Conservation (phyloP, 176 grass and related monocot genomes). For the Carex myosuroides region DNA sequence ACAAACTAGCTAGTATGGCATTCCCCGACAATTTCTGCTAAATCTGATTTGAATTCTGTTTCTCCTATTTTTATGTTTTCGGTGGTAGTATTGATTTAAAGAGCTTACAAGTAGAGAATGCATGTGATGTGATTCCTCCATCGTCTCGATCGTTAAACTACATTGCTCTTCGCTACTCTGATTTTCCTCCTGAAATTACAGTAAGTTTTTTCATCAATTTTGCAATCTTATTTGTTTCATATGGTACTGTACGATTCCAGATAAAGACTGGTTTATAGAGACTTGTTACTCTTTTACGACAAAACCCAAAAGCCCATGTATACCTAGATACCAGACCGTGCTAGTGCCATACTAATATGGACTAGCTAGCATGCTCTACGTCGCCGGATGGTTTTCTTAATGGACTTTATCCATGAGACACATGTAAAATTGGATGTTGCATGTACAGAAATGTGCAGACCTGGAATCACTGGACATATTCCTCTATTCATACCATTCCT, state of each 20-base stretch:
- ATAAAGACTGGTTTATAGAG: background rate
- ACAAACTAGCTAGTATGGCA: background rate
- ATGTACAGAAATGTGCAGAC: background rate
- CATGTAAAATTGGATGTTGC: background rate
- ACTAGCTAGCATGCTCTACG: background rate
- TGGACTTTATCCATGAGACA: background rate
- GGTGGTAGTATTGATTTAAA: constrained; percentile 82
- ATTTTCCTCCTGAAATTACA: constrained; percentile 65
- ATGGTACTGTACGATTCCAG: background rate
- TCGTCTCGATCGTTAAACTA: constrained; percentile 70
- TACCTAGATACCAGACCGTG: background rate
- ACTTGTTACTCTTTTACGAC: background rate
- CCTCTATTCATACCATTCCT: background rate
- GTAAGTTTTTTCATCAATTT: constrained; percentile 29
- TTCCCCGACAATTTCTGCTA: background rate
- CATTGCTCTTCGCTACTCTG: constrained; percentile 64
- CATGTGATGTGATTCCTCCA: constrained; percentile 48
- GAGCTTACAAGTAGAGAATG: constrained; percentile 71
- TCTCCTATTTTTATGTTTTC: constrained; percentile 11
- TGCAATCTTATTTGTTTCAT: background rate
- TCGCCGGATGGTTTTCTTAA: background rate
- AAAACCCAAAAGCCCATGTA: background rate
- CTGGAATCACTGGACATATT: background rate
- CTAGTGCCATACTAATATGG: background rate
- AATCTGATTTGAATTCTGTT: background rate